Evolutionary conservation across 768 basidiomycete species (phyloP), one percentile per base, ranked within the genome.

Genomic region (Leccinum sublutescens): DNA sequence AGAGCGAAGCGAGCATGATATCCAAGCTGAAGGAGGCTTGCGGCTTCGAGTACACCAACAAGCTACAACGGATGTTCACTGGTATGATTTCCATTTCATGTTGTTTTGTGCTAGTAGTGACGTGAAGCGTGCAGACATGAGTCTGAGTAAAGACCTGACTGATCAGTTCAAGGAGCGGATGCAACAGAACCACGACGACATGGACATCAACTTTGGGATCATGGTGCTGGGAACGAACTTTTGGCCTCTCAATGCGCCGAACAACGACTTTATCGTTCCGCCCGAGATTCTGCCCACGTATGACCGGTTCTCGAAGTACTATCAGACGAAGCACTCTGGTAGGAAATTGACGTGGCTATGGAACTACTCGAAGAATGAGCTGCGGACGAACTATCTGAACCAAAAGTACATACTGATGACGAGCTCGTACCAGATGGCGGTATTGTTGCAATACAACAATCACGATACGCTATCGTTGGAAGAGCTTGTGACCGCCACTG

Each of bases 341-440:
- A 89, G 96, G 60, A 96, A 96, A 71, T 82, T 99, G 47, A 95
- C 93, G 0, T 99, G 96, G 96, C 77, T 98, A 10, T 99, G 97
- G 97, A 96, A 98, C 69, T 93, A 95, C 73, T 94, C 88, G 56
- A 96, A 96, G 79, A 95, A 95, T 76, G 97, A 99, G 72, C 82
- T 99, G 6, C 85, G 89, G 57, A 95, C 95, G 63, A 95, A 91
- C 69, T 94, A 97, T 75, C 80, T 93, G 55, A 88, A 87, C 68
- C 93, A 95, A 75, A 97, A 95, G 75, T 98, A 98, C 78, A 94
- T 96, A 66, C 78, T 98, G 71, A 92, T 95, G 87, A 93, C 93
- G 33, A 95, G 91, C 66, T 85, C 94, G 9, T 98, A 90, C 76
- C 97, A 99, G 75, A 92, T 91, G 84, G 91, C 92, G 10, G 88